Base-by-base conservation (phyloP, 179 eudicot genomes). In the Gypsophila paniculata region DNA sequence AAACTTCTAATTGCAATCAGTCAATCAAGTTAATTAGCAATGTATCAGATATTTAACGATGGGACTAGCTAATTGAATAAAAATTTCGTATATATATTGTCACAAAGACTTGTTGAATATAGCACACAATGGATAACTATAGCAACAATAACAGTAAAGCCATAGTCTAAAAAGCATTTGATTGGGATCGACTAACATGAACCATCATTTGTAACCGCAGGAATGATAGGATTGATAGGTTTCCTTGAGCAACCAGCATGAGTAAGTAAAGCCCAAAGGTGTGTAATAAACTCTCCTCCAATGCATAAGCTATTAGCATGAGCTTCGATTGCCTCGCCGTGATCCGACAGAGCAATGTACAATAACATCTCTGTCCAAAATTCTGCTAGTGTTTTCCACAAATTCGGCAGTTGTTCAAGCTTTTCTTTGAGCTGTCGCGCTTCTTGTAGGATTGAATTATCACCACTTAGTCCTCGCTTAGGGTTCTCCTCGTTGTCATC, bases 211-310 rank as follows among this genome's bases (percentile, higher is more conserved):
- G n/a, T n/a, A n/a, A n/a, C n/a, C n/a, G n/a, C n/a, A n/a, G n/a
- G n/a, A n/a, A 29, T 29, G 34, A 29, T 29, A 51, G 54, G 17
- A 15, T 12, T 51, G 54, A 51, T 12, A 51, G 17, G 17, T 51
- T 13, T 42, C 11, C 36, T 59, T 0, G 63, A 59, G 32, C 63
- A 59, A 2, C 63, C 63, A 10, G 63, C 36, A 65, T 39, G 69
- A 2, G 44, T 62, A 42, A 72, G 70, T 13, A 72, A 62, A 1
- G 75, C 75, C 75, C 75, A 72, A 8, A 72, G n/a, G 17, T 61
- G 70, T n/a, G 75, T 72, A 23, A 64, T 62, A 55, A 72, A 63
- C 51, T 72, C 61, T 17, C 75, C 75, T 62, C 75, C 70, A 8
- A n/a, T 11, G 70, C 61, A 38, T 15, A 72, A 52, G 61, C 7